Percentiles rank a stretch among this genome's conserved stretches.
Evolutionary conservation across 345 rosid species (phyloP).

Genomic region (Sisymbrium altissimum): DNA sequence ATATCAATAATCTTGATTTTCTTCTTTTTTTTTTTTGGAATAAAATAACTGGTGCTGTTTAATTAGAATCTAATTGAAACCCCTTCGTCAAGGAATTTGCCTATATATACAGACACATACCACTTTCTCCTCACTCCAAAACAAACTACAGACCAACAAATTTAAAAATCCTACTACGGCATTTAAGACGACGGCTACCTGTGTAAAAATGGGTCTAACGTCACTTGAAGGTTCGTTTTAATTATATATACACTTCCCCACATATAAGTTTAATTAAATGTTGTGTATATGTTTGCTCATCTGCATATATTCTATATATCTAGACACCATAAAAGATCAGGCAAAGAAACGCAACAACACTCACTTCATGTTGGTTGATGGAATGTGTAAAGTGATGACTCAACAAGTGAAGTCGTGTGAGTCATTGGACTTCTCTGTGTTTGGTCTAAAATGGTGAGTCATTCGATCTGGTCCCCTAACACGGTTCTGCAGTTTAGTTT

Average conservation of each 20-base stretch:
- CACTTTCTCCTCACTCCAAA: background rate
- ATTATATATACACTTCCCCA: background rate
- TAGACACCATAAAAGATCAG: background rate
- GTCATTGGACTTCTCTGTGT: background rate
- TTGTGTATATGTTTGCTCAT: background rate
- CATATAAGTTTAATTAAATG: too few species aligned
- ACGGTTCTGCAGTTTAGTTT: background rate
- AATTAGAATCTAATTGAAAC: background rate
- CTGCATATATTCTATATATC: background rate
- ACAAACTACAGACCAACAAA: background rate
- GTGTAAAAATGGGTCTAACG: constrained; percentile 12
- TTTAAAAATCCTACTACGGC: too few species aligned
- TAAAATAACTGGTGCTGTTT: background rate
- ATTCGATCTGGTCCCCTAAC: background rate
- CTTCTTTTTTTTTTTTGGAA: too few species aligned
- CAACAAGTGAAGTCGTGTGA: background rate
- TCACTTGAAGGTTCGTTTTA: constrained; percentile 12
- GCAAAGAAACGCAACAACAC: background rate
- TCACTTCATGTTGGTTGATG: constrained; percentile 19
- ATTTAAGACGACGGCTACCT: background rate
- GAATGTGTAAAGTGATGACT: constrained; percentile 8
- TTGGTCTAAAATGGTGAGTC: constrained; percentile 18
- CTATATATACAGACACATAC: background rate
- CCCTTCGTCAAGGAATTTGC: background rate
- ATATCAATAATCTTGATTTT: too few species aligned